Conservation (phyloP, 2,329 filamentous ascomycete species). For the Paraphoma sp. region DNA sequence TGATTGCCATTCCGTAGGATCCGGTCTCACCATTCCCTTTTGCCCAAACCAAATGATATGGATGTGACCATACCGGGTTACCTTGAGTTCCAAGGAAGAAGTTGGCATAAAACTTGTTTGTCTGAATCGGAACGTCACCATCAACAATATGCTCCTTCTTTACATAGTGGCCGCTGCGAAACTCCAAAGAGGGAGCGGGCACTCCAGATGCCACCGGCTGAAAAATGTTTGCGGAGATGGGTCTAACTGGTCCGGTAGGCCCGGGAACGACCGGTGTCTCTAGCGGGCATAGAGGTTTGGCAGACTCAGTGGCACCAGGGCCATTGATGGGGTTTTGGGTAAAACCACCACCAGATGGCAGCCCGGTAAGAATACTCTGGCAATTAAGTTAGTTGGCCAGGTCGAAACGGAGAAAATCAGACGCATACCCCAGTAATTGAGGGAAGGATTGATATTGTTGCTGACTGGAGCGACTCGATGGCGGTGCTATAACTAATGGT, state of each 20-base stretch:
- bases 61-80: constrained; percentile 75
- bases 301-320: constrained; percentile 22
- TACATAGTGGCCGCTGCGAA: constrained; percentile 51
- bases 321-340: constrained; percentile 34
- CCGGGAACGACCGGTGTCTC: constrained; percentile 38
- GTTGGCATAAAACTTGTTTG: constrained; percentile 77
- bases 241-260: constrained; percentile 20
- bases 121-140: constrained; percentile 61
- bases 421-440: constrained; percentile 38
- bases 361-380: constrained; percentile 38
- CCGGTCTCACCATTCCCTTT: constrained; percentile 57
- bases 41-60: constrained; percentile 55
- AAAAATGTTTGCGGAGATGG: constrained; percentile 46
- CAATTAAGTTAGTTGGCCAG: constrained; percentile 7
- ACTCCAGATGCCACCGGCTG: constrained; percentile 22
- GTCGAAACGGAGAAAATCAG: not conserved
- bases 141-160: constrained; percentile 48
- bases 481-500: constrained; percentile 42
- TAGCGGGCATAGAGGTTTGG: constrained; percentile 32
- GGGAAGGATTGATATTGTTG: constrained; percentile 28
- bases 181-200: not conserved
- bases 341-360: constrained; percentile 34
- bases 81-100: constrained; percentile 78
- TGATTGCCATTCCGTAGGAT: constrained; percentile 80
- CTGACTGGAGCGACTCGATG: constrained; percentile 37